A percentile compares a stretch with the other conserved stretches of the same genome.
These are phyloP conservation scores for Tulasnella sp. DNA, from an alignment of 768 basidiomycete genomes.

Conservation along the genomic window DNA sequence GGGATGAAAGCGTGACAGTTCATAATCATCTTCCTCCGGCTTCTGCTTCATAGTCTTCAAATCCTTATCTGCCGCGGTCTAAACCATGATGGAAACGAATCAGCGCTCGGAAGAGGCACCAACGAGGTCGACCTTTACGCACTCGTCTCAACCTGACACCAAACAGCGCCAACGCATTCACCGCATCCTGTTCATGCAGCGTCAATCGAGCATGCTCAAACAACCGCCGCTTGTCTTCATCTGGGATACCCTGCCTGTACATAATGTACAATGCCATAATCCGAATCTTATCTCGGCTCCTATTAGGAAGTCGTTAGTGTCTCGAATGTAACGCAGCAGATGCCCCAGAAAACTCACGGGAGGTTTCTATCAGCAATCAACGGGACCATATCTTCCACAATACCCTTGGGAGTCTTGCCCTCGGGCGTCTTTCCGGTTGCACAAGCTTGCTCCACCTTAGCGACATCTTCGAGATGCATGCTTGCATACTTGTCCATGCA, in stretches of 20 bases:
- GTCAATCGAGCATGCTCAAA: constrained; percentile 90
- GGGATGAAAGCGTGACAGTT: constrained; percentile 89
- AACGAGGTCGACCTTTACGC: constrained; percentile 19
- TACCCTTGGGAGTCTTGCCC: constrained; percentile 84
- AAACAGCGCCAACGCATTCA: constrained; percentile 73
- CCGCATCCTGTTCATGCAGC: constrained; percentile 82
- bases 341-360: not conserved
- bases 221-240: constrained; percentile 86
- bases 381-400: constrained; percentile 99
- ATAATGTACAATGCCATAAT: constrained; percentile 94
- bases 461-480: constrained; percentile 70
- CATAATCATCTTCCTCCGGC: constrained; percentile 83
- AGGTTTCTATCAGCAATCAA: constrained; percentile 54
- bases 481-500: constrained; percentile 91
- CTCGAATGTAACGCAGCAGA: not conserved
- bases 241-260: constrained; percentile 93
- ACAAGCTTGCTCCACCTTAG: constrained; percentile 87
- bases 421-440: constrained; percentile 86
- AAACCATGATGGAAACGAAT: not conserved
- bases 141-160: constrained; percentile 81
- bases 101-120: not conserved
- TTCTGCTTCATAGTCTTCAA: constrained; percentile 73
- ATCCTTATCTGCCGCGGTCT: constrained; percentile 70
- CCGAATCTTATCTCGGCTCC: constrained; percentile 86
- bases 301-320: constrained; percentile 23